phyloP scores from a whole-genome alignment of 2,329 filamentous ascomycete genomes.

The Neonectria punicea region DNA sequence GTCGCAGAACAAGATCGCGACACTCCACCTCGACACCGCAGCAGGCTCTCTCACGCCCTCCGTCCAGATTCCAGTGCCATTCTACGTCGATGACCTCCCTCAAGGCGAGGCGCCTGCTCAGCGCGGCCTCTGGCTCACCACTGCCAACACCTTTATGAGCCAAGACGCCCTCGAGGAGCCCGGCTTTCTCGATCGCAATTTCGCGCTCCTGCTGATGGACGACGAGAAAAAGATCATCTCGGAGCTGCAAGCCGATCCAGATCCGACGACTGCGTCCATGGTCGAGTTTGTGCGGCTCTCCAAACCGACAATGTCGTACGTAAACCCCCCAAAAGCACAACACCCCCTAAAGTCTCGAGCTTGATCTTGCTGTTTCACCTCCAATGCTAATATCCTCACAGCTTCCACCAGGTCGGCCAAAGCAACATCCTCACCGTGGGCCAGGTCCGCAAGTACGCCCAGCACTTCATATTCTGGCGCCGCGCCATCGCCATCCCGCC shows the following conservation, averaged over 20 bases:
- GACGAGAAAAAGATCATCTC: conserved; percentile 80
- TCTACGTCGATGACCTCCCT: conserved; percentile 79
- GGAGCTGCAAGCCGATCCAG: conserved; percentile 80
- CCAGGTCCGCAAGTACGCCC: conserved; percentile 87
- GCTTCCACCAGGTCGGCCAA: conserved; percentile 75
- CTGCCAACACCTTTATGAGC: conserved; percentile 78
- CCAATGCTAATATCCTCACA: conserved; percentile 36
- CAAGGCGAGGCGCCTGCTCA: conserved; percentile 74
- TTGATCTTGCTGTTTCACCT: too few species aligned
- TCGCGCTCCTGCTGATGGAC: conserved; percentile 84
- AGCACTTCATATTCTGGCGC: conserved; percentile 96
- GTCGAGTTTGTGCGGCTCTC: conserved; percentile 84
- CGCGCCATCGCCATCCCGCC: conserved; percentile 92
- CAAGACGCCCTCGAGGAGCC: conserved; percentile 75
- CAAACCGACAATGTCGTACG: conserved; percentile 72
- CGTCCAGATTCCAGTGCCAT: conserved; percentile 72
- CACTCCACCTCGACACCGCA: conserved; percentile 76
- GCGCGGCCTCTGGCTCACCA: conserved; percentile 86
- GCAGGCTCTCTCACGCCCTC: conserved; percentile 69
- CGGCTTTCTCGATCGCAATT: conserved; percentile 82
- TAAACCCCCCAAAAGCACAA: conserved; percentile 20
- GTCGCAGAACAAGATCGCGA: conserved; percentile 86
- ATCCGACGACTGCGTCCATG: conserved; percentile 80
- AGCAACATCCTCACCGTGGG: conserved; percentile 78
- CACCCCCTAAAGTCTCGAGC: too few species aligned